phyloP scores from a whole-genome alignment of 1,139 yeast genomes.

The Suhomyces wounanorum region DNA sequence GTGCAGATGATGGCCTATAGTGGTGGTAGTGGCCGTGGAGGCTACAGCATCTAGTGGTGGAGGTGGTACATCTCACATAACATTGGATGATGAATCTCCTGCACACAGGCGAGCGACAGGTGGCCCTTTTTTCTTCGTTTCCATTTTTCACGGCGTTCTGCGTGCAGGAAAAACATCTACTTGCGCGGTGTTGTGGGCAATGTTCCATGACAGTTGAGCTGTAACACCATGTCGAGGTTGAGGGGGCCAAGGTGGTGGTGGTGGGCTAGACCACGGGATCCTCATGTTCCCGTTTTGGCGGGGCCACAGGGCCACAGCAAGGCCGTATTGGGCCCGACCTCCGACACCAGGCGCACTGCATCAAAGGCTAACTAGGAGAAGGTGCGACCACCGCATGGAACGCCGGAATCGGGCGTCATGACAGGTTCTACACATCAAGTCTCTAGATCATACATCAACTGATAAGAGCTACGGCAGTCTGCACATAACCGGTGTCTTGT shows the following conservation, averaged over 20 bases:
- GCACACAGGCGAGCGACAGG: background rate
- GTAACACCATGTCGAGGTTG: background rate
- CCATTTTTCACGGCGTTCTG: background rate
- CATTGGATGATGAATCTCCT: background rate
- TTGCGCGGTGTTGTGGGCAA: background rate
- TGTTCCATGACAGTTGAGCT: background rate
- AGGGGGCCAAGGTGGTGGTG: too few species aligned
- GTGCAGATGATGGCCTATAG: too few species aligned
- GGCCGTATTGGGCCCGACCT: too few species aligned
- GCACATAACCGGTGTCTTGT: background rate
- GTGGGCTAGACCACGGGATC: too few species aligned
- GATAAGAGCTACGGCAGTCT: background rate
- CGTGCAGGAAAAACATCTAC: background rate
- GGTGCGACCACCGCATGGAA: background rate
- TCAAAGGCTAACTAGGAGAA: too few species aligned
- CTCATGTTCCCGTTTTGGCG: too few species aligned
- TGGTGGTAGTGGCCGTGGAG: too few species aligned
- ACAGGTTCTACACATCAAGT: background rate
- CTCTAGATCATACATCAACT: background rate
- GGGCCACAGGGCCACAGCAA: too few species aligned
- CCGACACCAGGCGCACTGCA: background rate
- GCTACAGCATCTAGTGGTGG: too few species aligned
- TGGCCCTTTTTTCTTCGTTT: too few species aligned
- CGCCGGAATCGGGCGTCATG: background rate
- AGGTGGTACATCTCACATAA: too few species aligned